A percentile compares a stretch with the other conserved stretches of the same genome.
These are phyloP conservation scores for Dacryopinax spathularia DNA, from an alignment of 768 basidiomycete genomes.

Conservation along the genomic window DNA sequence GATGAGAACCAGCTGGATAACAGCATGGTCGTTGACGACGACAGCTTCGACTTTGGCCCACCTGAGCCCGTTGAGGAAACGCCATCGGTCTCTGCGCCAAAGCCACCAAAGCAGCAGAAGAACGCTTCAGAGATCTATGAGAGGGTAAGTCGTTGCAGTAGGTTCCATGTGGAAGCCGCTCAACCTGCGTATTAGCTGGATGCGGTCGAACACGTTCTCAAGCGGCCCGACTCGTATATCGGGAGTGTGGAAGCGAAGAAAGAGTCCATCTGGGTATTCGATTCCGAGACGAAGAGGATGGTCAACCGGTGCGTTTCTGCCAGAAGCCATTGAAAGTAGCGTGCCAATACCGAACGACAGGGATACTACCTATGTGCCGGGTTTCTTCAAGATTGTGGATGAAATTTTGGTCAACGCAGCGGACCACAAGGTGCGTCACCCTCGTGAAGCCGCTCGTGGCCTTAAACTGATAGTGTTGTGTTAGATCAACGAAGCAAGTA, in stretches of 20 bases:
- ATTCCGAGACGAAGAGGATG: conserved; percentile 72
- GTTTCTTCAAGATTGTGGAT: conserved; percentile 98
- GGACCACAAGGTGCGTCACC: conserved; percentile 78
- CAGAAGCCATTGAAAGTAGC: background rate
- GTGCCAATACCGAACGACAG: conserved; percentile 15
- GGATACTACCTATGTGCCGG: conserved; percentile 69
- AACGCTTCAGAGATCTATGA: conserved; percentile 81
- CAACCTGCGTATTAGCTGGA: conserved; percentile 44
- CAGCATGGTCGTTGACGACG: conserved; percentile 30
- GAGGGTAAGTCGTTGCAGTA: conserved; percentile 40
- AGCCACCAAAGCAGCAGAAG: conserved; percentile 51
- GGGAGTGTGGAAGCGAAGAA: conserved; percentile 84
- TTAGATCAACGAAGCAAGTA: conserved; percentile 79
- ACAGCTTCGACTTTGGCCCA: conserved; percentile 25
- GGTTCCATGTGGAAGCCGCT: background rate
- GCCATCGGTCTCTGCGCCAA: conserved; percentile 13
- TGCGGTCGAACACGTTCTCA: conserved; percentile 86
- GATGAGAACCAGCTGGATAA: conserved; percentile 44
- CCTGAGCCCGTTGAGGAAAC: conserved; percentile 23
- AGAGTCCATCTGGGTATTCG: conserved; percentile 88
- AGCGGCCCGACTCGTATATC: conserved; percentile 89
- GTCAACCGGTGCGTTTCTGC: conserved; percentile 49
- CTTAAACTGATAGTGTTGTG: background rate
- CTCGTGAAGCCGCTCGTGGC: background rate
- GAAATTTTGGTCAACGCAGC: conserved; percentile 99